Evolutionary conservation across 495 filamentous ascomycete genomes (phyloP).

Genomic region (Rostrohypoxylon terebratum): DNA sequence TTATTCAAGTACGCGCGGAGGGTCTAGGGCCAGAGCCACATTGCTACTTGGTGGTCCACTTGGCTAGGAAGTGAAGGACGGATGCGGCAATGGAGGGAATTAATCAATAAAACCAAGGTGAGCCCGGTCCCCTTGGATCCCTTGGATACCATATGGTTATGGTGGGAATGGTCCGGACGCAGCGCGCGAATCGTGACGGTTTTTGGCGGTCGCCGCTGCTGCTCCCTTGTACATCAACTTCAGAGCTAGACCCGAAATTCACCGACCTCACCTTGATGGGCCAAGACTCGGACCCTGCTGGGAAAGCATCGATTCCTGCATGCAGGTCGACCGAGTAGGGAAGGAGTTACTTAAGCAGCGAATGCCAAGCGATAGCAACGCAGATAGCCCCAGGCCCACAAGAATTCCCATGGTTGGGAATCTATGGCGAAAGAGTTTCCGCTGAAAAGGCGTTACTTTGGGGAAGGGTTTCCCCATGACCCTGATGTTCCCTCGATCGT

Average conservation of each 20-base stretch:
- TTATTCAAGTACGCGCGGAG: conserved; percentile 22
- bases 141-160: conserved; percentile 22
- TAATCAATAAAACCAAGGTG: conserved; percentile 39
- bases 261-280: conserved; percentile 45
- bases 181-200: conserved; percentile 25
- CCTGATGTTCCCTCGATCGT: conserved; percentile 47
- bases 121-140: conserved; percentile 9
- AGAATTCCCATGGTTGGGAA: conserved; percentile 35
- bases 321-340: conserved; percentile 47
- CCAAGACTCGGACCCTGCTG: conserved; percentile 18
- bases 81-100: conserved; percentile 31
- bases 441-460: conserved; percentile 35
- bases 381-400: conserved; percentile 39
- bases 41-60: conserved; percentile 43
- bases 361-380: conserved; percentile 44
- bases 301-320: conserved; percentile 39
- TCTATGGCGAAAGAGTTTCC: conserved; percentile 30
- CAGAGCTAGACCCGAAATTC: conserved; percentile 32
- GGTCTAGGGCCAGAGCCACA: conserved; percentile 43
- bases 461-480: conserved; percentile 39
- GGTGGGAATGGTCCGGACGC: conserved; percentile 31
- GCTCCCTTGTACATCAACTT: conserved; percentile 22
- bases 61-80: conserved; percentile 31
- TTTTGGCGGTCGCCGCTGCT: conserved; percentile 32
- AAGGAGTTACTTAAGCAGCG: conserved; percentile 44